A percentile compares a stretch with the other conserved stretches of the same genome.
Conservation (phyloP, 108 stramenopile species). For the Licmophora abbreviata region DNA sequence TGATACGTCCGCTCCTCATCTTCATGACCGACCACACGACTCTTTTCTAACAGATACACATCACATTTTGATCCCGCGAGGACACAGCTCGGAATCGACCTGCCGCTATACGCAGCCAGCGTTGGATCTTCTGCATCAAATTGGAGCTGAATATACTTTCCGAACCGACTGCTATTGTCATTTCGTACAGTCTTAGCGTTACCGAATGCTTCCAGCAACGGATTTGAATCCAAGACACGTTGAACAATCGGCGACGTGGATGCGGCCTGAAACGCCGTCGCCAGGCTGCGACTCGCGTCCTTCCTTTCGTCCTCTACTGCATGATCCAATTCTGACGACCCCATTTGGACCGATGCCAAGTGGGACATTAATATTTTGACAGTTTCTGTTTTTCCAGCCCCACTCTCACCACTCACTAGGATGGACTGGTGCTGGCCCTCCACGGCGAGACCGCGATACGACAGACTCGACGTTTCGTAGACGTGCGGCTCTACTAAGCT, state of each 20-base stretch:
- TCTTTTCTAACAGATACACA: slow-evolving; percentile 96
- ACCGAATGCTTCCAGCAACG: slow-evolving; percentile 90
- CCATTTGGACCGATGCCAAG: slow-evolving; percentile 63
- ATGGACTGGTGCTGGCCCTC: slow-evolving; percentile 70
- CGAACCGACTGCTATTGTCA: slow-evolving; percentile 83
- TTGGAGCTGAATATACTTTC: slow-evolving; percentile 85
- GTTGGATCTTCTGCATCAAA: slow-evolving; percentile 55
- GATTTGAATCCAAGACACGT: slow-evolving; percentile 83
- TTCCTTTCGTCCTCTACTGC: too few species aligned
- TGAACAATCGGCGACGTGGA: slow-evolving; percentile 43
- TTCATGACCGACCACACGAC: slow-evolving; percentile 86
- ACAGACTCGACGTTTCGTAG: slow-evolving; percentile 74
- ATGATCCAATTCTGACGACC: slow-evolving; percentile 2
- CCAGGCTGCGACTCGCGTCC: background rate
- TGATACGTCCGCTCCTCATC: slow-evolving; percentile 97
- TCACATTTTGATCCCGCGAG: slow-evolving; percentile 71
- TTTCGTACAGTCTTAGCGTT: slow-evolving; percentile 88
- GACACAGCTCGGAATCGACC: slow-evolving; percentile 22
- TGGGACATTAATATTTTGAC: slow-evolving; percentile 89
- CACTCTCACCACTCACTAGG: slow-evolving; percentile 82
- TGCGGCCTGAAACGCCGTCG: slow-evolving; percentile 10
- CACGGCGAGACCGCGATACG: slow-evolving; percentile 61
- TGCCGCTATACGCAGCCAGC: slow-evolving; percentile 30
- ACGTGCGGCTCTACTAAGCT: slow-evolving; percentile 63
- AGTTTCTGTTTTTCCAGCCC: slow-evolving; percentile 92